Evolutionary conservation across 2,329 filamentous ascomycete species (phyloP), one percentile per base, ranked within the genome.

Genomic region (Colletotrichum australisinense): DNA sequence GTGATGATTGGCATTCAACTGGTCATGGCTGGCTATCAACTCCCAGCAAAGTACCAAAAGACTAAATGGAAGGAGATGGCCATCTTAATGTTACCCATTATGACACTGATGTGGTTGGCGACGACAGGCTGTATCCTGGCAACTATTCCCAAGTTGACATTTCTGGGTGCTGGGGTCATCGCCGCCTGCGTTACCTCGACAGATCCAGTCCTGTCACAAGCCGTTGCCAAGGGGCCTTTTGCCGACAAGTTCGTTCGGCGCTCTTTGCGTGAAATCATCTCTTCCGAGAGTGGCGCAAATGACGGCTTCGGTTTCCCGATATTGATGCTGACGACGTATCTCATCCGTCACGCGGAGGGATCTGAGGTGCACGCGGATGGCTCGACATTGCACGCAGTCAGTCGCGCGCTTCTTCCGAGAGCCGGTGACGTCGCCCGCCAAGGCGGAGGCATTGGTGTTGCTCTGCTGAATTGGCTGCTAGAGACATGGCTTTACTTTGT

Each of bases 261-360:
- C 1, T 84, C 86, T 3, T 81, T 92, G 4, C 86, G 90, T 32
- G 89, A 92, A 75, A 88, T 92, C 69, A 91, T 92, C 24, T 91
- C 89, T 0, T 86, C 89, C 1, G 90, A 92, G 74, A 89, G 89
- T 4, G 90, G 90, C 7, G 86, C 87, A 3, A 92, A 92, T 74
- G 90, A 92, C 74, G 90, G 90, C 0, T 90, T 92, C 53, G 90
- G 88, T 0, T 92, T 91, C 59, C 90, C 90, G 0, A 91, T 92
- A 66, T 82, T 92, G 5, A 86, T 91, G 82, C 83, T 92, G 2
- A 88, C 89, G 0, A 85, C 87, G 1, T 89, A 88, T 53, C 83
- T 91, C 8, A 86, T 91, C 66, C 87, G 88, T 1, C 87, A 91
- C 72, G 87, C 87, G 11, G 84, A 88, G 22, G 76, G 80, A 59